phyloP scores from a whole-genome alignment of 345 rosid species.

The Acer saccharum region DNA sequence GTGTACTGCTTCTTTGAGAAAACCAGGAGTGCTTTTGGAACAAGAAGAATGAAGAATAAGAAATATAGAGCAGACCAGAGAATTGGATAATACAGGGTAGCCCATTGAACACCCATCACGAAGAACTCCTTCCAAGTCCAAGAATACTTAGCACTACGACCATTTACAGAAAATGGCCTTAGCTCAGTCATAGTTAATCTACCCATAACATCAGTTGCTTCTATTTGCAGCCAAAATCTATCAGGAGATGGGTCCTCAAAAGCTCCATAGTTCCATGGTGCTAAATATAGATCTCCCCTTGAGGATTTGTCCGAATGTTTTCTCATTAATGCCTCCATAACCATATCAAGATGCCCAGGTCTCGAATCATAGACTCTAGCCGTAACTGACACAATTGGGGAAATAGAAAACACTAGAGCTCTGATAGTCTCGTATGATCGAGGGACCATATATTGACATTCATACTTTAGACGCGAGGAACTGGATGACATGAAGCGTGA shows the following conservation, averaged over 20 bases:
- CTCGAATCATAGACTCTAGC: slow-evolving; percentile 75
- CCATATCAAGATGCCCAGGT: slow-evolving; percentile 54
- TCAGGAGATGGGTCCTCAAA: slow-evolving; percentile 86
- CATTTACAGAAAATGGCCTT: slow-evolving; percentile 81
- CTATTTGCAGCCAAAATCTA: slow-evolving; percentile 88
- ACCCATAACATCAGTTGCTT: slow-evolving; percentile 61
- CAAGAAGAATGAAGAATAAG: slow-evolving; percentile 47
- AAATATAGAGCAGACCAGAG: slow-evolving; percentile 56
- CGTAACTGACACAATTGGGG: slow-evolving; percentile 62
- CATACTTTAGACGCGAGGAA: slow-evolving; percentile 54
- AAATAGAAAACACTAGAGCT: slow-evolving; percentile 77
- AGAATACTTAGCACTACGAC: slow-evolving; percentile 53
- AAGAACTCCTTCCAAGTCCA: slow-evolving; percentile 96
- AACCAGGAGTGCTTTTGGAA: slow-evolving; percentile 57
- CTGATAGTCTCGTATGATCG: slow-evolving; percentile 82
- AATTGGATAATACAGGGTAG: slow-evolving; percentile 64
- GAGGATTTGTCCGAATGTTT: slow-evolving; percentile 47
- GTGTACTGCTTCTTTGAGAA: slow-evolving; percentile 52
- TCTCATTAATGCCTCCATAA: slow-evolving; percentile 76
- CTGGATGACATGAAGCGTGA: slow-evolving; percentile 88
- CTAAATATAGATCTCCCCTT: slow-evolving; percentile 69
- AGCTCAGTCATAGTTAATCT: slow-evolving; percentile 57
- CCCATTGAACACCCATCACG: slow-evolving; percentile 92
- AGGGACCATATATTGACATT: slow-evolving; percentile 69
- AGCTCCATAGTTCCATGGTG: slow-evolving; percentile 87